Base-by-base conservation (phyloP, 352 stramenopile genomes). In the Blastocystis sp. region DNA sequence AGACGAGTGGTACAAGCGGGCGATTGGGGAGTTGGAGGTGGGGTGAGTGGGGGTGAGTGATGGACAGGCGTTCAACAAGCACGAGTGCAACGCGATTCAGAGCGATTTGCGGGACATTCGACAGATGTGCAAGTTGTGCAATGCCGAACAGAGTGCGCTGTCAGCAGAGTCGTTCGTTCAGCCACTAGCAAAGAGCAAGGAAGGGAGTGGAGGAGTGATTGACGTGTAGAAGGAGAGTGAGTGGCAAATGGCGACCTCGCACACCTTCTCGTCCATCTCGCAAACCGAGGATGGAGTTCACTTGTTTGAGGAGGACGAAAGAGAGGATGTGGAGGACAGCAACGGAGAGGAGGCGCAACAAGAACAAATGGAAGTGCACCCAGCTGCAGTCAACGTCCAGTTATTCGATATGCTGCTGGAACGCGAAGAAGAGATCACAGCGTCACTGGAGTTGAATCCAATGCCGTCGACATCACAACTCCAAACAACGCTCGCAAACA, bases 11-110 rank as follows among this genome's bases (percentile, higher is more conserved):
- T 85, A 85, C 45, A 19, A 69, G n/a, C 19, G 31, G 16, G 74
- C 67, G 50, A 67, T 85, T 26, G 35, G 21, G n/a, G 19, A 24
- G 41, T 45, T 85, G 51, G 74, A 85, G 61, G 74, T 69, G 51
- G 24, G 74, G 21, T 16, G 35, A 13, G 19, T n/a, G 21, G 1
- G 3, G 33, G 31, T 37, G 61, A 51, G n/a, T 85, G 55, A 50
- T 16, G 1, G 9, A 51, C 59, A 85, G 74, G 21, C 10, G 16
- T 85, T 59, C 60, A 45, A 85, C 51, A 37, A 69, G 10, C 29
- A 31, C 26, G 41, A 85, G 66, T 13, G 39, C n/a, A 63, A 62
- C 24, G 29, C n/a, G 10, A 69, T 85, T 21, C 74, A 85, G 41
- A 66, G 33, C 4, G 74, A 85, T 31, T 10, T 62, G 29, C 10